These are phyloP conservation scores for Bipolaris victoriae DNA, from an alignment of 2,329 filamentous ascomycete genomes.

Conservation along the genomic window DNA sequence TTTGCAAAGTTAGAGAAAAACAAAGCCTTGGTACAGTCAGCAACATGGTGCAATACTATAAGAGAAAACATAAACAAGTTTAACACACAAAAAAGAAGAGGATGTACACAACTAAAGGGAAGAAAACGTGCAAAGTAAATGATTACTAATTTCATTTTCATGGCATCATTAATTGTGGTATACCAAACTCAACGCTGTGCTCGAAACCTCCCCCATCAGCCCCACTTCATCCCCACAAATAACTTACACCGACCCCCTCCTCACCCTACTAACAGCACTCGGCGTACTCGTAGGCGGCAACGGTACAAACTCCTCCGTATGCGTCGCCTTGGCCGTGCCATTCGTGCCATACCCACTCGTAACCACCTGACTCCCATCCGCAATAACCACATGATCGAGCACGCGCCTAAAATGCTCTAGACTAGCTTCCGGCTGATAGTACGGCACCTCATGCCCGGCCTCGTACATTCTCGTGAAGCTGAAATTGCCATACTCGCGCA, in stretches of 20 bases:
- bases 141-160: too few relatives aligned
- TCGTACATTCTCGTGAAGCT: constrained; percentile 60
- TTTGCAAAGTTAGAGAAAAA: too few relatives aligned
- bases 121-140: too few relatives aligned
- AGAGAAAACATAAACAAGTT: too few relatives aligned
- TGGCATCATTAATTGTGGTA: too few relatives aligned
- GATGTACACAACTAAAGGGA: too few relatives aligned
- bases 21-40: too few relatives aligned
- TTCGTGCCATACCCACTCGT: constrained; percentile 40
- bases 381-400: constrained; percentile 33
- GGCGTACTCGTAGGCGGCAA: constrained; percentile 33
- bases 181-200: too few relatives aligned
- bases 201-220: too few relatives aligned
- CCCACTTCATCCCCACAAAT: too few relatives aligned
- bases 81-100: too few relatives aligned
- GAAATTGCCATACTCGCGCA: constrained; percentile 75
- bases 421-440: constrained; percentile 45
- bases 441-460: constrained; percentile 60
- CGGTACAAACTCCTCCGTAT: constrained; percentile 39
- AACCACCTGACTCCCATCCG: constrained; percentile 38
- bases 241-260: neutral
- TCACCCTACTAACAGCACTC: constrained; percentile 1
- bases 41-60: too few relatives aligned
- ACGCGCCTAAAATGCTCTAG: constrained; percentile 42
- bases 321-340: constrained; percentile 39